phyloP scores from a whole-genome alignment of 306 rosid genomes.

The Dalbergia cultrata region DNA sequence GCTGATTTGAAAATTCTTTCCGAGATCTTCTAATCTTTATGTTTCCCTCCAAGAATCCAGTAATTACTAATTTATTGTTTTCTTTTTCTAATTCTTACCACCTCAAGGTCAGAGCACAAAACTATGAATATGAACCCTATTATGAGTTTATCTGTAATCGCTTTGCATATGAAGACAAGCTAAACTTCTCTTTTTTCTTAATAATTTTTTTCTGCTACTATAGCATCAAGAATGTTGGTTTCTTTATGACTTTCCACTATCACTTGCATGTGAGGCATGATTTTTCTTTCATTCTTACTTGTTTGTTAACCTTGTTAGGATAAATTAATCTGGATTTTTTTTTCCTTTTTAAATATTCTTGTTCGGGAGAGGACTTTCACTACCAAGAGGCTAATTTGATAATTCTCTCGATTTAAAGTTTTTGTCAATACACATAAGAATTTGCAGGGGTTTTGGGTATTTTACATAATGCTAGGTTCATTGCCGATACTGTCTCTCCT shows the following conservation, averaged over 20 bases:
- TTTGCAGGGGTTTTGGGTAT: conserved; percentile 32
- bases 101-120: background rate
- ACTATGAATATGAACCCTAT: background rate
- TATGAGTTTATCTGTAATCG: background rate
- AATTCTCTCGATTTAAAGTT: conserved; percentile 11
- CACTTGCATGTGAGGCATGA: background rate
- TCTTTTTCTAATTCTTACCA: background rate
- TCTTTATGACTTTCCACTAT: background rate
- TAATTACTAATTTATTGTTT: background rate
- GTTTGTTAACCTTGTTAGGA: background rate
- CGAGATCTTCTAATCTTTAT: background rate
- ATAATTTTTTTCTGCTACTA: no score
- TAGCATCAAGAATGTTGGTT: background rate
- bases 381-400: conserved; percentile 20
- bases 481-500: conserved; percentile 86
- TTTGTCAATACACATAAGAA: background rate
- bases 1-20: background rate
- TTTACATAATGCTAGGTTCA: conserved; percentile 68
- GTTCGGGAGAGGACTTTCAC: conserved; percentile 34
- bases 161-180: background rate
- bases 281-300: background rate
- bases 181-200: no score
- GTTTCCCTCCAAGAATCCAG: background rate
- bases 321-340: background rate
- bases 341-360: background rate